Percentiles rank a stretch among this genome's conserved stretches.
Evolutionary conservation across 2,329 filamentous ascomycete genomes (phyloP).

Genomic region (Epichloe hybrida): DNA sequence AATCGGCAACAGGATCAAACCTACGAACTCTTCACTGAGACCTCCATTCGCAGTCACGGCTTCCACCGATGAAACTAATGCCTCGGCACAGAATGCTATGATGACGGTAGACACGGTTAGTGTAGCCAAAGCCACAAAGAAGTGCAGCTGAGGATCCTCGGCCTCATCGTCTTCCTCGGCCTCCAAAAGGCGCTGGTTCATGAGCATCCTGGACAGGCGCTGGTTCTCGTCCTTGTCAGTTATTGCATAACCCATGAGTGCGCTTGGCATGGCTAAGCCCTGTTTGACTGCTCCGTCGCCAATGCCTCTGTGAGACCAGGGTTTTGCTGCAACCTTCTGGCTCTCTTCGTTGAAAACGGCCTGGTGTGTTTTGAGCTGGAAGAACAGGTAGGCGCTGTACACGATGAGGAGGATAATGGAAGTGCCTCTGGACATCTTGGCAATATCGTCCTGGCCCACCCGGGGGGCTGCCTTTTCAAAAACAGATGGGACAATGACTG

Average conservation of each 20-base stretch:
- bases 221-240: slow-evolving; percentile 24
- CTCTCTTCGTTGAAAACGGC: slow-evolving; percentile 68
- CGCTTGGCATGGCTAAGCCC: slow-evolving; percentile 27
- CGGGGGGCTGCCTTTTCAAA: slow-evolving; percentile 44
- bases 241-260: slow-evolving; percentile 23
- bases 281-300: slow-evolving; percentile 22
- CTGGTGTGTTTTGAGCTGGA: slow-evolving; percentile 80
- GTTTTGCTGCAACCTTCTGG: slow-evolving; percentile 57
- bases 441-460: slow-evolving; percentile 35
- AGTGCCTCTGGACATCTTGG: slow-evolving; percentile 56
- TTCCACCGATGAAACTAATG: slow-evolving; percentile 40
- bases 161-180: slow-evolving; percentile 53
- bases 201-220: slow-evolving; percentile 31
- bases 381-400: slow-evolving; percentile 73
- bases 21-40: slow-evolving; percentile 62
- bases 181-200: slow-evolving; percentile 22
- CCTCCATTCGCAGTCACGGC: slow-evolving; percentile 47
- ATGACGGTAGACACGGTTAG: slow-evolving; percentile 62
- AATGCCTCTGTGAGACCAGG: slow-evolving; percentile 23
- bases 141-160: slow-evolving; percentile 61
- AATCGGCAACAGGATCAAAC: slow-evolving; percentile 67
- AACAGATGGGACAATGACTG: slow-evolving; percentile 79
- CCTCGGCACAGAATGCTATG: slow-evolving; percentile 70
- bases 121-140: slow-evolving; percentile 58
- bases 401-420: slow-evolving; percentile 71